These are phyloP conservation scores for Annulohypoxylon moriforme DNA, from an alignment of 495 filamentous ascomycete species.

Conservation along the genomic window DNA sequence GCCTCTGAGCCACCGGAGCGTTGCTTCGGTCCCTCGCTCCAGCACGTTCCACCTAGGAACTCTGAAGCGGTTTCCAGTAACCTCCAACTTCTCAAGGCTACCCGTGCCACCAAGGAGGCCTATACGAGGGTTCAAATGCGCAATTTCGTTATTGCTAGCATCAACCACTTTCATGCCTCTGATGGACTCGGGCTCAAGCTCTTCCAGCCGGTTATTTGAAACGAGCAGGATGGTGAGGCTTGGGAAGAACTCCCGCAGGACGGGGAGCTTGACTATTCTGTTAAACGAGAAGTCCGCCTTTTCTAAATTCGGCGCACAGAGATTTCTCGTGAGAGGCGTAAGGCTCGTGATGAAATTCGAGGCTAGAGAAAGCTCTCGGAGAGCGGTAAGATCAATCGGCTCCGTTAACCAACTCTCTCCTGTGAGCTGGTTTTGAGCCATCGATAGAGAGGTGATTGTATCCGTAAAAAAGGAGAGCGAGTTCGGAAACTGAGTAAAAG, in stretches of 20 bases:
- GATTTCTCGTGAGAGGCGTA: slow-evolving; percentile 67
- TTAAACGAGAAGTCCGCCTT: slow-evolving; percentile 85
- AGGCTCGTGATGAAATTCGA: slow-evolving; percentile 75
- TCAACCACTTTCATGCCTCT: slow-evolving; percentile 81
- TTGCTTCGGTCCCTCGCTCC: slow-evolving; percentile 86
- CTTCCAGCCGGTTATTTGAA: slow-evolving; percentile 78
- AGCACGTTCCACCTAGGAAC: slow-evolving; percentile 89
- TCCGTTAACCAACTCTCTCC: slow-evolving; percentile 69
- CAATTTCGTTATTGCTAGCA: slow-evolving; percentile 84
- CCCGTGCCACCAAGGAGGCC: slow-evolving; percentile 74
- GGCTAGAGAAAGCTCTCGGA: slow-evolving; percentile 79
- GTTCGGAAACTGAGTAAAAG: slow-evolving; percentile 74
- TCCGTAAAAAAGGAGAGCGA: slow-evolving; percentile 73
- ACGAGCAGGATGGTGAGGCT: slow-evolving; percentile 73
- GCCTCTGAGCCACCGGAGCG: slow-evolving; percentile 84
- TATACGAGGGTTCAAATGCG: slow-evolving; percentile 77
- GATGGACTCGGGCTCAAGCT: slow-evolving; percentile 77
- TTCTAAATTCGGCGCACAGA: slow-evolving; percentile 76
- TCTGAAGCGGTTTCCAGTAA: slow-evolving; percentile 83
- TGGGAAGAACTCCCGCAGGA: slow-evolving; percentile 68
- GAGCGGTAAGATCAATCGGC: slow-evolving; percentile 72
- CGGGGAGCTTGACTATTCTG: slow-evolving; percentile 73
- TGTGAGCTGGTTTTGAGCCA: slow-evolving; percentile 81
- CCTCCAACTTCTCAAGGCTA: slow-evolving; percentile 66
- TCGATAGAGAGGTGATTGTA: slow-evolving; percentile 77